Base-by-base conservation (phyloP, 495 filamentous ascomycete species). In the Daldinia loculata region DNA sequence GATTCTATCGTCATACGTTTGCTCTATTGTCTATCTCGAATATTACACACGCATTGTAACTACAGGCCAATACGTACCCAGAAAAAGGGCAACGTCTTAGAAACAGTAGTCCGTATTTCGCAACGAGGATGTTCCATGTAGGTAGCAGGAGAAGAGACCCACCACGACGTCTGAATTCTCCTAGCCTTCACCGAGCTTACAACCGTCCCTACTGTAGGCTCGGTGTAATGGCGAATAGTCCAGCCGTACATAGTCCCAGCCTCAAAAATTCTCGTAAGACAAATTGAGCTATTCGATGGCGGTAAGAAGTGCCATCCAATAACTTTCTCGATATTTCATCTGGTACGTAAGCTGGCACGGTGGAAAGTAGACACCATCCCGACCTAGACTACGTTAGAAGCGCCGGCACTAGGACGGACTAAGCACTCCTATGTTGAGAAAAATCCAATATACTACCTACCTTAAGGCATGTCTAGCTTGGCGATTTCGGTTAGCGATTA, bases 101-200 rank as follows among this genome's bases (percentile, higher is more conserved):
- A 15, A 30, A 52, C 22, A 52, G 24, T 30, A 27, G 38, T 52
- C 45, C 43, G 34, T 43, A 56, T 32, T 41, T 43, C 17, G 39
- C 32, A 58, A 73, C 61, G 70, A 69, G 66, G 66, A 62, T 69
- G 27, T 66, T 56, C 70, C 70, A 69, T 73, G 70, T 34, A 34
- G 1, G 30, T 32, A 67, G 56, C 34, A 69, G 51, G 34, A 63
- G 45, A 26, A n/a, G 14, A 69, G 70, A 69, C 66, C 70, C 66
- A 69, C 70, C 50, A 32, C 55, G 52, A 52, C 34, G 50, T 51
- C 53, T 24, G 45, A 57, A 66, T 48, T 66, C 50, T 73, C 51
- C 61, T 22, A 51, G 59, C 7, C 66, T 66, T 48, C 70, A 69
- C 70, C 70, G 66, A 68, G 58, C 52, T 69, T 69, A 51, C 45